phyloP scores from a whole-genome alignment of 2,329 filamentous ascomycete genomes.

The Thielaviopsis ethacetica region DNA sequence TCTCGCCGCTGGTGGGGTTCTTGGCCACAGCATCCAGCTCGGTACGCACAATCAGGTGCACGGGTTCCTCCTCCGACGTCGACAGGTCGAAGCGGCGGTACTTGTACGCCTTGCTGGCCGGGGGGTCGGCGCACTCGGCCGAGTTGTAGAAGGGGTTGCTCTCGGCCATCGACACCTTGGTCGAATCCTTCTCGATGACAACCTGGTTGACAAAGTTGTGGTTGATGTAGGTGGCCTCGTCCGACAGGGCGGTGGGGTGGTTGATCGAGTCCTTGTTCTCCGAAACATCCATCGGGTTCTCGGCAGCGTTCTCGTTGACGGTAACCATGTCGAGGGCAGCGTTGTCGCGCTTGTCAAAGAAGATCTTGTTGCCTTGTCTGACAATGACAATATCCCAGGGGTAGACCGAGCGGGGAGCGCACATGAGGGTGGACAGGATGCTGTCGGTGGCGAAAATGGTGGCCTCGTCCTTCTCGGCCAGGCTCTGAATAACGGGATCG shows the following conservation, averaged over 20 bases:
- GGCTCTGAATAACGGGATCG: conserved; percentile 91
- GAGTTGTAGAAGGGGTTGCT: conserved; percentile 97
- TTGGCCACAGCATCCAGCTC: conserved; percentile 93
- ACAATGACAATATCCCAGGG: conserved; percentile 96
- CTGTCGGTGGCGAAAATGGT: conserved; percentile 95
- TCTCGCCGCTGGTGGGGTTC: conserved; percentile 81
- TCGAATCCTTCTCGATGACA: conserved; percentile 61
- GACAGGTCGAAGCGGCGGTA: conserved; percentile 95
- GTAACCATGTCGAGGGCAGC: conserved; percentile 93
- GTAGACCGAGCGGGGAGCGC: conserved; percentile 88
- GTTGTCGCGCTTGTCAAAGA: conserved; percentile 95
- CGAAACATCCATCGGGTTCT: conserved; percentile 78
- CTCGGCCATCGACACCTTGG: conserved; percentile 70
- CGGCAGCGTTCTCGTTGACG: conserved; percentile 95
- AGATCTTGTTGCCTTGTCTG: conserved; percentile 89
- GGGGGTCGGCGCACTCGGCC: conserved; percentile 78
- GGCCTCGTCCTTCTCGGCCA: conserved; percentile 88
- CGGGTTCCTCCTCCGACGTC: conserved; percentile 82
- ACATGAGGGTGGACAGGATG: conserved; percentile 99
- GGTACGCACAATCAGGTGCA: conserved; percentile 84
- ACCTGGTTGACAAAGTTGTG: conserved; percentile 98
- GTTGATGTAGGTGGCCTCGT: conserved; percentile 99
- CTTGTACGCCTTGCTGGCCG: conserved; percentile 94
- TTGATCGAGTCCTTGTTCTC: conserved; percentile 94
- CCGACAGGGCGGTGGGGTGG: conserved; percentile 78